Base-by-base conservation (phyloP, 2,329 filamentous ascomycete species). In the Cladosporium sp. region DNA sequence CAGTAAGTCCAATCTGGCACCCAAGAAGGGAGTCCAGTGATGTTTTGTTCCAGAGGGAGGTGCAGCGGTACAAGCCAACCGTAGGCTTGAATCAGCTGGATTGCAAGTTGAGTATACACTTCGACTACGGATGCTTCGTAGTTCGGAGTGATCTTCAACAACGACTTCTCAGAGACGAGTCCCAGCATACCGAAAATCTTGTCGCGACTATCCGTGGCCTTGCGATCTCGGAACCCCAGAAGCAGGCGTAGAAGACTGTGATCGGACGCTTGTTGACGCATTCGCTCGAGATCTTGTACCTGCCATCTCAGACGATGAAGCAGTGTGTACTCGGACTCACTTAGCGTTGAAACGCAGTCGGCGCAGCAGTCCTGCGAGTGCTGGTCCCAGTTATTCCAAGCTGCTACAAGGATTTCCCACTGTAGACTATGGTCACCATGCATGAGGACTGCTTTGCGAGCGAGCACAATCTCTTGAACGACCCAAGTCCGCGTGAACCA, bases 111-210 rank as follows among this genome's bases (percentile, higher is more conserved):
- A 13, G 36, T 17, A n/a, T 27, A 39, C 13, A 47, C 22, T 12
- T 45, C 29, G 4, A 29, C 17, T 4, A 47, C 11, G 11, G 34
- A 32, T 5, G 27, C 7, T 7, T 20, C 17, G 42, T 52, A 47
- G 18, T 47, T 34, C n/a, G 49, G 49, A 4, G 32, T 7, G 12
- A 34, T 34, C 8, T n/a, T 20, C 13, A 51, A 15, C 13, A 15
- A 32, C 20, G 30, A 19, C 8, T 17, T 30, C 19, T 45, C 40
- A 4, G 32, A 15, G 5, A 34, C 12, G 6, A 51, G 41, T 6
- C 41, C 41, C 9, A 51, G 49, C n/a, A 45, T 15, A 3, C 49
- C 49, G 41, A 45, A 51, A 17, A 51, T 38, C 49, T 51, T 51
- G 30, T 51, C 49, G 18, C 41, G 27, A 20, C 30, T 30, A n/a